These are phyloP conservation scores for Diaporthe australafricana DNA, from an alignment of 2,329 filamentous ascomycete species.

Conservation along the genomic window DNA sequence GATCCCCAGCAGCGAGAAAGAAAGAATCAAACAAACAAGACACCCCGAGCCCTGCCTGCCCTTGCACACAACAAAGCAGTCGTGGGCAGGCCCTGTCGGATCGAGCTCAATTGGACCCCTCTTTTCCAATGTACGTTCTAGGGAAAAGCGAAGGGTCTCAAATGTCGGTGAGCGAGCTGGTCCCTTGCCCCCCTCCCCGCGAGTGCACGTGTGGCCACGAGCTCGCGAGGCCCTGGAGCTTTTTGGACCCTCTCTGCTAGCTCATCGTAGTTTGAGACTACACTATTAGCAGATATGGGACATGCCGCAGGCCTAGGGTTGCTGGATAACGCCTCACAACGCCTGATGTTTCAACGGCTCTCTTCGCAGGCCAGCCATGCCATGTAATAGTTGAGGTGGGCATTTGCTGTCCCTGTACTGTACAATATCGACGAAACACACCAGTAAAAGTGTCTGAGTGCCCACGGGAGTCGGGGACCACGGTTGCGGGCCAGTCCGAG, in stretches of 20 bases:
- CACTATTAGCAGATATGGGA: neutral
- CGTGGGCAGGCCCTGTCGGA: neutral
- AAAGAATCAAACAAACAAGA: neutral
- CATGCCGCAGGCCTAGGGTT: neutral
- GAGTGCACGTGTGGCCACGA: slow-evolving; percentile 5
- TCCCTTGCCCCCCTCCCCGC: slow-evolving; percentile 11
- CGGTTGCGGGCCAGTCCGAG: slow-evolving; percentile 32
- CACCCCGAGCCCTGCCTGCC: neutral
- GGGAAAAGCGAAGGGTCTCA: slow-evolving; percentile 28
- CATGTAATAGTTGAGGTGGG: neutral
- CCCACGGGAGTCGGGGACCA: slow-evolving; percentile 27
- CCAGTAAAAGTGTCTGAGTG: neutral
- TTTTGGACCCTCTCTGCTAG: neutral
- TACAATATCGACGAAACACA: neutral
- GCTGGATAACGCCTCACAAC: neutral
- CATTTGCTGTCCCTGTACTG: neutral
- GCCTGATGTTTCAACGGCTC: neutral
- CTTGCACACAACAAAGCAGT: neutral
- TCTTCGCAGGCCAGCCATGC: neutral
- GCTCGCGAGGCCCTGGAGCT: neutral
- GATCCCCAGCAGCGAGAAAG: neutral
- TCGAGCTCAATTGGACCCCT: slow-evolving; percentile 15
- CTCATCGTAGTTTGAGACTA: neutral
- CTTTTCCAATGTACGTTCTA: slow-evolving; percentile 24
- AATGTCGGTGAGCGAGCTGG: slow-evolving; percentile 37